phyloP scores from a whole-genome alignment of 2,329 filamentous ascomycete species.

The Chaetomiaceae sp. region DNA sequence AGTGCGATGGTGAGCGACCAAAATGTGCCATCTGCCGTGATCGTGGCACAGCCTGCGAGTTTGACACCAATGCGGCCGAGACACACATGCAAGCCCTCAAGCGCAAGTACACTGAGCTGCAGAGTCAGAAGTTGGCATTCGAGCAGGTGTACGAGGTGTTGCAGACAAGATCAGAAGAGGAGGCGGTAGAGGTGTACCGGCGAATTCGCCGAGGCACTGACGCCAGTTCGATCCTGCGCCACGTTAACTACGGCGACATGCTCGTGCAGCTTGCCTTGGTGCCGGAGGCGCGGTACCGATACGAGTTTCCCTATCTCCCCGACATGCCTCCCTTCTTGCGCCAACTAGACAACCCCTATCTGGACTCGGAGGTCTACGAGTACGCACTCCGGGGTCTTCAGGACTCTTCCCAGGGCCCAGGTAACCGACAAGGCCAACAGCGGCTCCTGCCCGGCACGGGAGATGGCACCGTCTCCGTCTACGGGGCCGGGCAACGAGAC shows the following conservation, averaged over 20 bases:
- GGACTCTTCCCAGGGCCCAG: slow-evolving; percentile 5
- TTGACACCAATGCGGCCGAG: slow-evolving; percentile 30
- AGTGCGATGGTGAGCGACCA: slow-evolving; percentile 33
- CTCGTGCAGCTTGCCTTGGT: slow-evolving; percentile 37
- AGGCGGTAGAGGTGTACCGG: slow-evolving; percentile 34
- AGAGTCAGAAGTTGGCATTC: slow-evolving; percentile 27
- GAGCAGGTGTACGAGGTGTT: slow-evolving; percentile 31
- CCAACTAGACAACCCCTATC: slow-evolving; percentile 28
- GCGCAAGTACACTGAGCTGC: slow-evolving; percentile 31
- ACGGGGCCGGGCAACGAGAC: slow-evolving; percentile 7
- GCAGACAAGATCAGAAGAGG: slow-evolving; percentile 25
- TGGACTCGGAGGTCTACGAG: slow-evolving; percentile 31
- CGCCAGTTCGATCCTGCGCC: slow-evolving; percentile 31
- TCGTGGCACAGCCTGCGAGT: slow-evolving; percentile 30
- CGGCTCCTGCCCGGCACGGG: not conserved
- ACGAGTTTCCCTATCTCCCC: slow-evolving; percentile 36
- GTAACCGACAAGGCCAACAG: slow-evolving; percentile 5
- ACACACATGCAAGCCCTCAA: slow-evolving; percentile 33
- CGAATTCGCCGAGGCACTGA: slow-evolving; percentile 36
- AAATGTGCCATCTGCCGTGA: slow-evolving; percentile 30
- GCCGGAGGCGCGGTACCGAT: slow-evolving; percentile 37
- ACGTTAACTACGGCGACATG: slow-evolving; percentile 35
- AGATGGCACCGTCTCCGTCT: not conserved
- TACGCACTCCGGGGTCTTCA: slow-evolving; percentile 10
- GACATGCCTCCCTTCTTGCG: slow-evolving; percentile 31